Percentiles rank a stretch among this genome's conserved stretches.
Evolutionary conservation across 768 basidiomycete species (phyloP).

Genomic region (Suillus fuscotomentosus): DNA sequence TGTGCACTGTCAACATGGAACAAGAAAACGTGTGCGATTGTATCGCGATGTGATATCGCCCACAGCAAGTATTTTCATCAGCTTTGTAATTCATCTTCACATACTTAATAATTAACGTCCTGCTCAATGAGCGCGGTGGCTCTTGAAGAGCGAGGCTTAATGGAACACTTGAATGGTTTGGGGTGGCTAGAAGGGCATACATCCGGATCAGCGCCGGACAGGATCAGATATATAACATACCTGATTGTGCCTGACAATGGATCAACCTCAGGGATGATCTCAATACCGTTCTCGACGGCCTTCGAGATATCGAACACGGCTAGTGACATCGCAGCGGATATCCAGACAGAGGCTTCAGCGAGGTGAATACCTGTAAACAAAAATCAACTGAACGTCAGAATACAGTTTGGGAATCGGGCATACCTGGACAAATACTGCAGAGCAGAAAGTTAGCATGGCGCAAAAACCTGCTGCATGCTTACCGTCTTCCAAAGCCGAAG

Average conservation of each 20-base stretch:
- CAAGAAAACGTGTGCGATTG: no score
- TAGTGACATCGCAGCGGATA: slow-evolving; percentile 36
- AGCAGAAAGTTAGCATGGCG: slow-evolving; percentile 6
- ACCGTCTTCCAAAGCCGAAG: slow-evolving; percentile 72
- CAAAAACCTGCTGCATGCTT: slow-evolving; percentile 19
- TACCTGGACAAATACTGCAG: slow-evolving; percentile 29
- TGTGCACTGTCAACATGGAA: no score
- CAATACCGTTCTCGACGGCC: slow-evolving; percentile 35
- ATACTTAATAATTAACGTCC: no score
- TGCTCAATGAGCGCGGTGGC: no score
- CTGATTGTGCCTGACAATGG: slow-evolving; percentile 57
- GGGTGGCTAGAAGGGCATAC: no score
- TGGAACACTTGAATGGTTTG: no score
- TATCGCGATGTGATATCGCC: no score
- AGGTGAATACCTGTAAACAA: slow-evolving; percentile 39
- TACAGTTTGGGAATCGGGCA: background rate
- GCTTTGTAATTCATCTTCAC: no score
- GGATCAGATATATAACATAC: slow-evolving; percentile 21
- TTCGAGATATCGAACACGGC: slow-evolving; percentile 43
- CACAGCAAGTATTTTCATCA: no score
- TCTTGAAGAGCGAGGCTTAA: no score
- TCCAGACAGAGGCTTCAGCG: slow-evolving; percentile 43
- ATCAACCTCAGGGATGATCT: slow-evolving; percentile 47
- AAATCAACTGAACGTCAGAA: slow-evolving; percentile 8
- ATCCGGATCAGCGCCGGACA: slow-evolving; percentile 23